Evolutionary conservation across 2,329 filamentous ascomycete genomes (phyloP).

Genomic region (Zasmidium citrigriseum): DNA sequence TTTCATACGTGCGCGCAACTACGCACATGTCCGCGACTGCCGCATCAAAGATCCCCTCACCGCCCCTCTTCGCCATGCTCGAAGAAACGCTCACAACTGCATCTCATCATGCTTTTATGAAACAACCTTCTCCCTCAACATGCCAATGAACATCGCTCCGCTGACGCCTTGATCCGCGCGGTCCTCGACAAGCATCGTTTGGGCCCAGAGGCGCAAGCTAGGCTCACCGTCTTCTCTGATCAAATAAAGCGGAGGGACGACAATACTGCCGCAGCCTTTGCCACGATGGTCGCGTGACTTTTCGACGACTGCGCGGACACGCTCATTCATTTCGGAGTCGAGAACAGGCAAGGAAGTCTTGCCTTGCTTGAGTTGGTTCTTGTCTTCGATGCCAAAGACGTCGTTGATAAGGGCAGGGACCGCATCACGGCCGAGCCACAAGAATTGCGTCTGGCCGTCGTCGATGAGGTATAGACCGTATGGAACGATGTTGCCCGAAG

Average conservation of each 20-base stretch:
- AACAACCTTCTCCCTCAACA: constrained; percentile 86
- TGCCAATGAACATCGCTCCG: constrained; percentile 89
- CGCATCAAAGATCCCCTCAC: not conserved
- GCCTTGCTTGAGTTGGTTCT: constrained; percentile 82
- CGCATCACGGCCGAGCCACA: constrained; percentile 92
- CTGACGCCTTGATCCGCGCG: constrained; percentile 91
- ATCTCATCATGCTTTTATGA: constrained; percentile 20
- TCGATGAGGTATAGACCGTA: constrained; percentile 96
- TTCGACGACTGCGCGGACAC: constrained; percentile 82
- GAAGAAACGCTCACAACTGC: not conserved
- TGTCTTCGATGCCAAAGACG: constrained; percentile 86
- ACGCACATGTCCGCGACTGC: not conserved
- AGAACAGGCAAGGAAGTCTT: constrained; percentile 85
- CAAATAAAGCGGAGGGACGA: constrained; percentile 89
- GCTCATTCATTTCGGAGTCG: constrained; percentile 95
- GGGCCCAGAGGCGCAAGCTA: constrained; percentile 91
- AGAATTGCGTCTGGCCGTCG: constrained; percentile 94
- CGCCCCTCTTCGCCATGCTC: not conserved
- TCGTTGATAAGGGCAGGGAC: constrained; percentile 86
- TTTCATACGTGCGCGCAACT: not conserved
- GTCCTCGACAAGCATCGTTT: constrained; percentile 93
- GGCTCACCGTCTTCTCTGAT: constrained; percentile 96
- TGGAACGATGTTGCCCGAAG: constrained; percentile 81
- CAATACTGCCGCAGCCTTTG: constrained; percentile 87
- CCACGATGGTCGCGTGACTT: constrained; percentile 88